These are phyloP conservation scores for Obelidium mucronatum DNA, from an alignment of 192 early-diverging fungal genomes.

Conservation along the genomic window DNA sequence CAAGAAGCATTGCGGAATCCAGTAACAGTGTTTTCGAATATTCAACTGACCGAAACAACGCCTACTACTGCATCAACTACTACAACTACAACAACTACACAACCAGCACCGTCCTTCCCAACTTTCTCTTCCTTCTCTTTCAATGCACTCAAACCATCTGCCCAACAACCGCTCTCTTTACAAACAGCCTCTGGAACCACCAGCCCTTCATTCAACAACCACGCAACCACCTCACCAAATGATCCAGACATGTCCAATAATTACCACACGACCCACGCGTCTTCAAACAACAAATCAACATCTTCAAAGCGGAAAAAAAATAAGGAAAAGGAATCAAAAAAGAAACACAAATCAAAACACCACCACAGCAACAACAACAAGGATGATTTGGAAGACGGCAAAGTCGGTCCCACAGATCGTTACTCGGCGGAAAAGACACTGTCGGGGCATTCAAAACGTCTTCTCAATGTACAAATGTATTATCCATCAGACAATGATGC, in stretches of 20 bases:
- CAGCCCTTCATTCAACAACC: neutral
- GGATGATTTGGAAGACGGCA: too few species aligned
- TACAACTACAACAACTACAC: neutral
- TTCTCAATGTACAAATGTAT: neutral
- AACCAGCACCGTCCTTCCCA: neutral
- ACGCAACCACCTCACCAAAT: neutral
- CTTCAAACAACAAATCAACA: neutral
- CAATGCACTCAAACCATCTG: neutral
- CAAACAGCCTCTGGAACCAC: neutral
- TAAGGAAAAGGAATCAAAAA: constrained; percentile 19
- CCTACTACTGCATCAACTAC: constrained; percentile 2
- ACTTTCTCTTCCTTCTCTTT: constrained; percentile 15
- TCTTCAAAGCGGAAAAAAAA: neutral
- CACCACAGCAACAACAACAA: neutral
- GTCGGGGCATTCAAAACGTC: neutral
- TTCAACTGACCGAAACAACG: neutral
- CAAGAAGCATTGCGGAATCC: neutral
- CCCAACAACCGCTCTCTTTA: neutral
- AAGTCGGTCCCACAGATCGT: too few species aligned
- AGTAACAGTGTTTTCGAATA: neutral
- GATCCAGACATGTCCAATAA: neutral
- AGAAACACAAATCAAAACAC: constrained; percentile 8
- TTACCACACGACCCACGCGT: neutral
- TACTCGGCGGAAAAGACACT: neutral
- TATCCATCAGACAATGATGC: neutral